Conservation (phyloP, 257 asterid genomes). For the Lavandula angustifolia region DNA sequence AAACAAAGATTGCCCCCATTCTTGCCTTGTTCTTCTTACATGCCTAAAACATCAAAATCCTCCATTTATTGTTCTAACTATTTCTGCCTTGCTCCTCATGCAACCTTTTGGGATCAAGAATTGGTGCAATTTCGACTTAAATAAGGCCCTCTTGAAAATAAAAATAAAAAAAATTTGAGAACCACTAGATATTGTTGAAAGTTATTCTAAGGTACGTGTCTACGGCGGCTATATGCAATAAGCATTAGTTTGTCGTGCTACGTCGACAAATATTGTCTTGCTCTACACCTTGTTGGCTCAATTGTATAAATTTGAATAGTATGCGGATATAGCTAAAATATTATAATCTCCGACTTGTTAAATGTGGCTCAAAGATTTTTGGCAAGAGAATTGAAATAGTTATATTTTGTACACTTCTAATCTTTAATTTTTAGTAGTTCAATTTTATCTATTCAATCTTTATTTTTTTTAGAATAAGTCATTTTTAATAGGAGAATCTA, state of each 20-base stretch:
- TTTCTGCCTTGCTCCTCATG: constrained; percentile 38
- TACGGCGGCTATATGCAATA: background rate
- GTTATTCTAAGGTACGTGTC: constrained; percentile 15
- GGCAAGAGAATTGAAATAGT: too few species aligned
- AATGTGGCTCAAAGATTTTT: too few species aligned
- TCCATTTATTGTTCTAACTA: constrained; percentile 22
- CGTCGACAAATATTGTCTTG: background rate
- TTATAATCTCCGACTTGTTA: too few species aligned
- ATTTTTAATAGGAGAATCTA: too few species aligned
- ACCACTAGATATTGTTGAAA: constrained; percentile 13
- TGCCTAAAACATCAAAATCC: constrained; percentile 22
- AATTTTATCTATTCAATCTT: too few species aligned
- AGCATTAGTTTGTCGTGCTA: background rate
- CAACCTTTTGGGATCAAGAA: constrained; percentile 34
- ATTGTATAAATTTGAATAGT: background rate
- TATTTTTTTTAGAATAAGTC: too few species aligned
- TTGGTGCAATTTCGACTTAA: background rate
- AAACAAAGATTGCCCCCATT: constrained; percentile 10
- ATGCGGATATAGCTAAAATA: too few species aligned
- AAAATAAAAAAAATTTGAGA: background rate
- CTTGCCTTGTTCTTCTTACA: constrained; percentile 8
- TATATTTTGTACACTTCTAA: too few species aligned
- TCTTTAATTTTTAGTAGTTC: too few species aligned
- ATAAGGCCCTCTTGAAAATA: background rate
- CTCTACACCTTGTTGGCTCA: background rate